A percentile compares a stretch with the other conserved stretches of the same genome.
Evolutionary conservation across 345 rosid genomes (phyloP).

Genomic region (Pistacia vera): DNA sequence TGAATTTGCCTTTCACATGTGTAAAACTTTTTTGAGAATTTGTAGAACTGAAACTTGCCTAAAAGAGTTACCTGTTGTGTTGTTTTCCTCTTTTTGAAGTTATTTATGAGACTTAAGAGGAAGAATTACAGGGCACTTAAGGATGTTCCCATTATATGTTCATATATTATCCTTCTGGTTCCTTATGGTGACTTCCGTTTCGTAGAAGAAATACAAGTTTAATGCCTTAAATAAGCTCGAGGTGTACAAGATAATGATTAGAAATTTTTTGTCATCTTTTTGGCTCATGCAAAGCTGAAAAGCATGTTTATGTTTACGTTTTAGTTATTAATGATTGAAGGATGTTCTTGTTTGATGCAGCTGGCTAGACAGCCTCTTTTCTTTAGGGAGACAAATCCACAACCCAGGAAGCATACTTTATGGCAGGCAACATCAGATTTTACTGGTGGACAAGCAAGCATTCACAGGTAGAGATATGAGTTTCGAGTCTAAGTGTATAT

Average conservation of each 20-base stretch:
- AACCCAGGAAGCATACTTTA: slow-evolving; percentile 73
- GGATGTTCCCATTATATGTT: neutral
- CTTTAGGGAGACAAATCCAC: slow-evolving; percentile 78
- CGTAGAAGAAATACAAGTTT: neutral
- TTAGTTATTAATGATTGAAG: slow-evolving; percentile 1
- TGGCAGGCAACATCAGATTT: slow-evolving; percentile 83
- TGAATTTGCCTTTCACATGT: too few species aligned
- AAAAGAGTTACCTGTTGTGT: neutral
- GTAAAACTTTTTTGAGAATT: too few species aligned
- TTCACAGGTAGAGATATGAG: slow-evolving; percentile 42
- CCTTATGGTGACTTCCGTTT: neutral
- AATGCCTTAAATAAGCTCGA: neutral
- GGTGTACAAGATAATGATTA: neutral
- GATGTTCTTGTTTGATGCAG: slow-evolving; percentile 36
- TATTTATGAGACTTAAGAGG: neutral
- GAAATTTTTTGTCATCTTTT: neutral
- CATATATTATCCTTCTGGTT: neutral
- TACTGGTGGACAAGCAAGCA: slow-evolving; percentile 70
- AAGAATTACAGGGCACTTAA: neutral
- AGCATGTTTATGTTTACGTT: neutral
- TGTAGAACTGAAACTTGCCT: neutral
- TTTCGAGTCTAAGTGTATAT: neutral
- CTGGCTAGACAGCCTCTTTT: slow-evolving; percentile 77
- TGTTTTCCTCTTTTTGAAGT: neutral
- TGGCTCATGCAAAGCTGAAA: neutral